Percentiles rank a stretch among this genome's conserved stretches.
Conservation (phyloP, 108 stramenopile species). For the Pseudonitzschia multiseries region DNA sequence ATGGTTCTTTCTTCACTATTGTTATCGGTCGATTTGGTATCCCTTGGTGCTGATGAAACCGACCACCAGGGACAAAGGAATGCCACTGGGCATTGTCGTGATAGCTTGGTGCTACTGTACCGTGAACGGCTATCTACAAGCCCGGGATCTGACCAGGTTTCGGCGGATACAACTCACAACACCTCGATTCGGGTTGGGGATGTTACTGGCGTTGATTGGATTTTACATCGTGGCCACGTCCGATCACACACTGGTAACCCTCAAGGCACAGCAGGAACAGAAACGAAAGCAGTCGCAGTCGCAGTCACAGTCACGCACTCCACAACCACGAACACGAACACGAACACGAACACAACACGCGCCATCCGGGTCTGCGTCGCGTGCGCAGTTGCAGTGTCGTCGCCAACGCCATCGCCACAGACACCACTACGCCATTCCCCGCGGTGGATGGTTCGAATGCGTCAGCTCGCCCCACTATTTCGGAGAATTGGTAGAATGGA, state of each 20-base stretch:
- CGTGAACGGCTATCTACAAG: slow-evolving; percentile 74
- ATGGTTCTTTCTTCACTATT: slow-evolving; percentile 85
- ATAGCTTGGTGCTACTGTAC: slow-evolving; percentile 53
- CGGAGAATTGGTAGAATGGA: slow-evolving; percentile 91
- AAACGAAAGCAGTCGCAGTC: no score
- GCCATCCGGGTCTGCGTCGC: no score
- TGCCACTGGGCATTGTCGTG: slow-evolving; percentile 61
- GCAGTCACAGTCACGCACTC: no score
- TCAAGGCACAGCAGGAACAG: slow-evolving; percentile 37
- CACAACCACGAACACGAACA: no score
- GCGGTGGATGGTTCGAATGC: slow-evolving; percentile 67
- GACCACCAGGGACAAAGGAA: slow-evolving; percentile 12
- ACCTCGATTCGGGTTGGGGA: slow-evolving; percentile 52
- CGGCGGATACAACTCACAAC: background rate
- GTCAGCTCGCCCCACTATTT: slow-evolving; percentile 82
- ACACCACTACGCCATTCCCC: slow-evolving; percentile 60
- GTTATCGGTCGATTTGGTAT: slow-evolving; percentile 83
- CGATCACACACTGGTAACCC: slow-evolving; percentile 69
- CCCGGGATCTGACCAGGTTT: background rate
- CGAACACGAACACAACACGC: no score
- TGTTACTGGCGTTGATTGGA: slow-evolving; percentile 55
- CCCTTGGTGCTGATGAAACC: slow-evolving; percentile 63
- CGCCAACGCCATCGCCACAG: no score
- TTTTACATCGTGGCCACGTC: slow-evolving; percentile 66
- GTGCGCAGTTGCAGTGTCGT: no score